These are phyloP conservation scores for Stephanodiscus minutulus DNA, from an alignment of 108 stramenopile species.

Conservation along the genomic window DNA sequence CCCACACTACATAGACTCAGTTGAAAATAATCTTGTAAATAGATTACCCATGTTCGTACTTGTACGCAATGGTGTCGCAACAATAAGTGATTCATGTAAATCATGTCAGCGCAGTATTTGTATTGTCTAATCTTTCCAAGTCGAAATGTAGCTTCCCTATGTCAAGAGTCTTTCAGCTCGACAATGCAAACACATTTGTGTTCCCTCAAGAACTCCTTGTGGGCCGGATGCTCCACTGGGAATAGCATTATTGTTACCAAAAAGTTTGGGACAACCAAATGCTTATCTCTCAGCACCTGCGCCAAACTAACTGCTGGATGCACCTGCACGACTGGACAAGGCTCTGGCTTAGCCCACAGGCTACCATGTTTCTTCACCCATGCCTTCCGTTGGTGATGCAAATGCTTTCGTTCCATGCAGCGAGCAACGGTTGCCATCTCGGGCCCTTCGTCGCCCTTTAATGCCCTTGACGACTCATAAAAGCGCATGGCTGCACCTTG, in stretches of 20 bases:
- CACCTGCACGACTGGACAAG: constrained; percentile 71
- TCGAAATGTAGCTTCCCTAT: neutral
- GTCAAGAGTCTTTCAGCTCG: constrained; percentile 40
- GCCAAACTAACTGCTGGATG: constrained; percentile 79
- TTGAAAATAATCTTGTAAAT: neutral
- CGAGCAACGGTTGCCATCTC: constrained; percentile 78
- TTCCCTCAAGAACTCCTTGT: constrained; percentile 79
- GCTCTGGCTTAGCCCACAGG: constrained; percentile 74
- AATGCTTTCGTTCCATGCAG: constrained; percentile 78
- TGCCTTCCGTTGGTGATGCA: constrained; percentile 74
- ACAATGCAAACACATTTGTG: constrained; percentile 78
- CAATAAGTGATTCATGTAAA: neutral
- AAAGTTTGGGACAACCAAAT: constrained; percentile 87
- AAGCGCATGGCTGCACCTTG: constrained; percentile 82
- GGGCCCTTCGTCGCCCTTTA: constrained; percentile 88
- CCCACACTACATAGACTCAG: neutral
- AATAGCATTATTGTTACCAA: constrained; percentile 79
- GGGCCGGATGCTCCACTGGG: constrained; percentile 85
- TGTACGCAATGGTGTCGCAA: neutral
- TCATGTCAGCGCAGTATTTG: neutral
- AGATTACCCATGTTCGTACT: neutral
- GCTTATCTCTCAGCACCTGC: constrained; percentile 60
- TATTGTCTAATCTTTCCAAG: neutral
- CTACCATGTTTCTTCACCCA: constrained; percentile 85
- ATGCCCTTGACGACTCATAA: constrained; percentile 82